Percentiles rank a stretch among this genome's conserved stretches.
These are phyloP conservation scores for Aspergillus biplanus DNA, from an alignment of 495 filamentous ascomycete species.

Conservation along the genomic window DNA sequence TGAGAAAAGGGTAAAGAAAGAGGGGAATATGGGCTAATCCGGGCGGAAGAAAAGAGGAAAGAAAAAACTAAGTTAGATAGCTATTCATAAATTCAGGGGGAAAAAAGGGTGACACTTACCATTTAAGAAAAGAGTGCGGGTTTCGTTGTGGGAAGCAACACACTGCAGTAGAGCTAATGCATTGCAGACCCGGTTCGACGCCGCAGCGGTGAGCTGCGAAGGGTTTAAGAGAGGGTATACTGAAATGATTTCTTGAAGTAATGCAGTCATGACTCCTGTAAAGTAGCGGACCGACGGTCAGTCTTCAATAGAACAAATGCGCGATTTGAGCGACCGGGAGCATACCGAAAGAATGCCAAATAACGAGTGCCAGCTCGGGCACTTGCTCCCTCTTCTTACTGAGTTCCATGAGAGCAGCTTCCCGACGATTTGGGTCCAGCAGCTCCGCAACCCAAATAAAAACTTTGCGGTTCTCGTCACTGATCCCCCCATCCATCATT, in stretches of 20 bases:
- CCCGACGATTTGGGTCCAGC: conserved; percentile 81
- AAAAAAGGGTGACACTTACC: conserved; percentile 55
- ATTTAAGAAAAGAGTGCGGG: conserved; percentile 86
- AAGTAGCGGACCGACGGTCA: conserved; percentile 24
- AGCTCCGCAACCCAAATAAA: conserved; percentile 93
- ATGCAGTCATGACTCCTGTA: conserved; percentile 94
- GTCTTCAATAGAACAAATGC: conserved; percentile 25
- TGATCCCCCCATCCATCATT: conserved; percentile 62
- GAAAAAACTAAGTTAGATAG: conserved; percentile 16
- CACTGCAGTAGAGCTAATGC: conserved; percentile 95
- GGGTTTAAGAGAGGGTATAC: conserved; percentile 97
- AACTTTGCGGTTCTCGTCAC: conserved; percentile 90
- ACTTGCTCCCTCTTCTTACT: conserved; percentile 99
- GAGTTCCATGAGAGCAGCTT: conserved; percentile 90
- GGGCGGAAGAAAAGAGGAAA: background rate
- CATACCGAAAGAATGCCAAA: conserved; percentile 99
- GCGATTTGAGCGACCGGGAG: conserved; percentile 4
- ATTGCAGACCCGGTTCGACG: conserved; percentile 97
- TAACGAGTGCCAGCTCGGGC: conserved; percentile 90
- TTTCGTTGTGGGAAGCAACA: conserved; percentile 97
- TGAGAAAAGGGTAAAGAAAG: conserved; percentile 97
- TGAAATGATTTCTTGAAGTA: conserved; percentile 98
- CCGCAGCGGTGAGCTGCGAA: conserved; percentile 93
- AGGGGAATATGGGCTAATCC: conserved; percentile 91
- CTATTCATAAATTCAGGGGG: background rate